Base-by-base conservation (phyloP, 345 rosid genomes). In the Cardamine resedifolia region DNA sequence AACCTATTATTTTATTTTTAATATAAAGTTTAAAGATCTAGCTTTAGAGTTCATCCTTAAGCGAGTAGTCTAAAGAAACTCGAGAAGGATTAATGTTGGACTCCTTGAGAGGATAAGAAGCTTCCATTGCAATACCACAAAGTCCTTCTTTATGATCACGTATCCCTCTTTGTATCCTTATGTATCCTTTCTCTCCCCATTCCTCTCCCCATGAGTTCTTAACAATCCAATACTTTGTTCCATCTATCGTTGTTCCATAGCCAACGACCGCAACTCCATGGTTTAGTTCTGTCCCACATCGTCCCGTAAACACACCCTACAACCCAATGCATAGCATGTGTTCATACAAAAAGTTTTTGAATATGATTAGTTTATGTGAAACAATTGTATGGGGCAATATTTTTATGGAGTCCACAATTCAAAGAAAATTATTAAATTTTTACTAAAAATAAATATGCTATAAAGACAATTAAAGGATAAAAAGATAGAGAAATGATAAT, bases 171-270 rank as follows among this genome's bases (percentile, higher is more conserved):
- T 83, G 72, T 86, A 86, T 82, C 68, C 89, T 85, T 60, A 84
- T 76, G 75, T 83, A 87, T 6, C 90, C 90, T 48, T 84, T 82
- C 83, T 89, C 90, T 39, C 96, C 96, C 96, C 96, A 89, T 75
- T 79, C 86, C 2, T 78, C 23, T 53, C 96, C 96, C 92, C 96
- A 90, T 0, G 96, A 90, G 67, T 88, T 88, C 66, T 81, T 86
- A 41, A 88, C 91, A 0, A 81, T 85, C 96, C 96, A 90, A 49
- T 86, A 90, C 58, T 86, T 88, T 3, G 88, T 90, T 79, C 92
- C 92, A 27, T 87, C 89, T 4, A 83, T 36, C 1, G 89, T 86
- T 14, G 83, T 66, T 75, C 96, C 92, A 57, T 86, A 90, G 6
- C 96, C 92, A 20, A 90, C 87, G 4, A 72, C 71, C 39, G 90